Base-by-base conservation (phyloP, 306 rosid genomes). In the Dryas octopetala region DNA sequence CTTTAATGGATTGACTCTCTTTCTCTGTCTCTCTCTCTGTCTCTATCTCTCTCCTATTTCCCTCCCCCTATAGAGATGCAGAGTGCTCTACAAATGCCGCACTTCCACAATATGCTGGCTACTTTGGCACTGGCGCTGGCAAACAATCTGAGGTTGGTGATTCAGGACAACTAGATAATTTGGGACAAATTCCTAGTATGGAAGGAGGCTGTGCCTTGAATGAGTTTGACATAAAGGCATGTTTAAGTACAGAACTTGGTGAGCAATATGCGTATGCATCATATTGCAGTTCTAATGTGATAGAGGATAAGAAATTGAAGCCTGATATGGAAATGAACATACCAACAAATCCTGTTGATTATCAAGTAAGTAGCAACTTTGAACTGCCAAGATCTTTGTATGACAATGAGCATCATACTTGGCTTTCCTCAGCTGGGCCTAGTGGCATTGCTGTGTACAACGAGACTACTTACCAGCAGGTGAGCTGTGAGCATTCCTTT, bases 361-460 rank as follows among this genome's bases (percentile, higher is more conserved):
- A 84, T 83, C 87, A 89, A 71, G 84, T 80, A 68, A 84, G 85
- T 64, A 76, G 67, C 76, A 80, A 53, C 77, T 84, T 79, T 47
- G 95, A 78, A 74, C 72, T 80, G 71, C 86, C 92, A 16, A 77
- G 77, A 68, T 68, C 91, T 57, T 11, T 84, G 57, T 91, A 81
- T 78, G 94, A 85, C 54, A 83, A 77, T 76, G 84, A 80, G 65
- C 88, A 87, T 49, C 91, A 87, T 49, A 70, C 80, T 44, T 91
- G 91, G 93, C 82, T 82, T 74, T 48, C 90, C 75, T 72, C 89
- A 49, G 46, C 88, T 7, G 84, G 83, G 45, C 78, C 92, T 67
- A 81, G 86, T 59, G 82, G 89, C 67, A 79, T 86, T 80, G 86
- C 97, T 76, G 80, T 84, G 83, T 89, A 81, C 71, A 82, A 87